Conservation (phyloP, 257 asterid species). For the Capsicum rhomboideum region DNA sequence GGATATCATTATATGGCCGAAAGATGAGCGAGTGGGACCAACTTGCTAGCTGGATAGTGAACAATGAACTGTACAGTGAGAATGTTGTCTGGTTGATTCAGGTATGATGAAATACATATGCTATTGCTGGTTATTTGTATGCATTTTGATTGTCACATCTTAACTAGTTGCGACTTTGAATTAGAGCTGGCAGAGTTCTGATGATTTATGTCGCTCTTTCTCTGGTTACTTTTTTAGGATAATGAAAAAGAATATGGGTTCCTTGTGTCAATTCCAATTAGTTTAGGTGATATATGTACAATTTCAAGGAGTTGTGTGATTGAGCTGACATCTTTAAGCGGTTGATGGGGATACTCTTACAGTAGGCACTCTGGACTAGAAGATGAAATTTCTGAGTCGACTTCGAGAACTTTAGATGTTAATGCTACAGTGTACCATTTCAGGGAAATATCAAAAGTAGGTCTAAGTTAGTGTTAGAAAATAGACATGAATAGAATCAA, state of each 20-base stretch:
- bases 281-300: not conserved
- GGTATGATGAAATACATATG: slow-evolving; percentile 30
- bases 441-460: not conserved
- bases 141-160: not conserved
- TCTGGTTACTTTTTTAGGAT: not conserved
- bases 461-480: not conserved
- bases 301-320: not conserved
- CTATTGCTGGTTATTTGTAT: not conserved
- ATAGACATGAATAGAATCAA: not conserved
- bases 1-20: slow-evolving; percentile 89
- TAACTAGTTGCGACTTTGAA: not conserved
- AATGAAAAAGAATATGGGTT: not conserved
- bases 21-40: slow-evolving; percentile 99
- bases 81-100: slow-evolving; percentile 98
- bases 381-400: not conserved
- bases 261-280: not conserved
- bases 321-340: not conserved
- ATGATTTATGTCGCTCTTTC: not conserved
- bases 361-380: not conserved
- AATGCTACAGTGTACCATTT: not conserved
- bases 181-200: not conserved
- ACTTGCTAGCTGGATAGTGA: slow-evolving; percentile 94
- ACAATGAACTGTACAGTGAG: slow-evolving; percentile 77
- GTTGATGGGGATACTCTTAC: not conserved
- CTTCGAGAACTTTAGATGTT: not conserved